Conservation (phyloP, 352 stramenopile genomes). For the Globisporangium radiosum region DNA sequence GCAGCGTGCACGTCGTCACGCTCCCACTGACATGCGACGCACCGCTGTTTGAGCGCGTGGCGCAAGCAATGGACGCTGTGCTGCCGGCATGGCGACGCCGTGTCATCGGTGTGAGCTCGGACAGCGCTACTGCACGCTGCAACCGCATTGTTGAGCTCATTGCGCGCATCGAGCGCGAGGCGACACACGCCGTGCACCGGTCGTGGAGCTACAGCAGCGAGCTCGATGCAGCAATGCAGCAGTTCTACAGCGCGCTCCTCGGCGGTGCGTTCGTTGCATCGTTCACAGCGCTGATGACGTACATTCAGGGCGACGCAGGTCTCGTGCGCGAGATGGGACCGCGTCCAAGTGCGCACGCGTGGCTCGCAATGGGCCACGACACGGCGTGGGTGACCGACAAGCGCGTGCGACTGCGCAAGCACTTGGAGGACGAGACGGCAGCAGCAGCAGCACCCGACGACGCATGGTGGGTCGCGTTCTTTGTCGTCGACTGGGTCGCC, state of each 20-base stretch:
- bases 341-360: constrained; percentile 19
- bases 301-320: constrained; percentile 23
- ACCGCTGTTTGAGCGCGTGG: constrained; percentile 26
- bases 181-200: constrained; percentile 20
- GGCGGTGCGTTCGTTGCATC: constrained; percentile 29
- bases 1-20: constrained; percentile 35
- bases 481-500: constrained; percentile 43
- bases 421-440: constrained; percentile 20
- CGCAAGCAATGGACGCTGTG: constrained; percentile 24
- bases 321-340: constrained; percentile 26
- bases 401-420: constrained; percentile 38
- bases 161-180: constrained; percentile 22
- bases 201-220: constrained; percentile 26
- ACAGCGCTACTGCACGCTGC: constrained; percentile 26
- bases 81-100: constrained; percentile 30
- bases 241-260: constrained; percentile 39
- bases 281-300: constrained; percentile 23
- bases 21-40: constrained; percentile 26
- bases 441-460: constrained; percentile 19
- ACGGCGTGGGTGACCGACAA: constrained; percentile 49
- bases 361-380: constrained; percentile 27
- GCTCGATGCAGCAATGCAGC: constrained; percentile 28
- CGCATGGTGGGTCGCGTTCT: constrained; percentile 58
- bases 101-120: constrained; percentile 27
- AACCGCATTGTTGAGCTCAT: constrained; percentile 23